Evolutionary conservation across 176 grass and related monocot genomes (phyloP), one percentile per base, ranked within the genome.

Genomic region (sorghum (Sorghum bicolor)): DNA sequence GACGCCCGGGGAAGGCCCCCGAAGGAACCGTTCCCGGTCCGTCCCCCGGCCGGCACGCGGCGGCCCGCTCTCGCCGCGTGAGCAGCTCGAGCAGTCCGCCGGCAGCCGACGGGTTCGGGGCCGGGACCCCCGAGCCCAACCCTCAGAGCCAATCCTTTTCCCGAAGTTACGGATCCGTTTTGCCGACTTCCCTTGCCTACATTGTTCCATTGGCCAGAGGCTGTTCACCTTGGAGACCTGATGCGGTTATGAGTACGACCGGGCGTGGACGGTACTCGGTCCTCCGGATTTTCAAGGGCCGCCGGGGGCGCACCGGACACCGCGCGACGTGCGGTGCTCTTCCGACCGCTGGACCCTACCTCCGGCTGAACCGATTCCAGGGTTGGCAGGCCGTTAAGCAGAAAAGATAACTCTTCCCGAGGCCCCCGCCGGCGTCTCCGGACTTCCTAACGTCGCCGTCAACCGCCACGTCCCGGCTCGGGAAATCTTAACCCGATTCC

Each of bases 331-430:
- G 88, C 82, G 88, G 88, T 85, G 86, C 92, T 94, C 88, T 91
- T 94, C 79, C 80, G 80, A 31, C 86, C 79, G 71, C 79, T 91
- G 74, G 83, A 91, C 89, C 89, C 83, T 91, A 91, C 89, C 89
- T 91, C 77, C 77, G 86, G 83, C 80, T 91, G 77, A 91, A 82
- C 84, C 81, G 77, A 80, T 91, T 89, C 89, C 67, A 87, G 80
- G 89, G 84, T 92, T 75, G 87, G 81, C 77, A 20, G 89, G 89
- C 84, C 84, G 81, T 94, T 94, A 92, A 94, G 84, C 73, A 89
- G 81, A 94, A 91, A 91, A 91, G 80, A 91, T 91, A 91, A 91
- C 86, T 94, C 88, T 94, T 94, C 92, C 86, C 88, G 83, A 78
- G 89, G 89, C 89, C 88, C 92, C 86, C 86, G 86, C 88, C 82